Evolutionary conservation across 345 rosid genomes (phyloP).

Genomic region (Firmiana major): DNA sequence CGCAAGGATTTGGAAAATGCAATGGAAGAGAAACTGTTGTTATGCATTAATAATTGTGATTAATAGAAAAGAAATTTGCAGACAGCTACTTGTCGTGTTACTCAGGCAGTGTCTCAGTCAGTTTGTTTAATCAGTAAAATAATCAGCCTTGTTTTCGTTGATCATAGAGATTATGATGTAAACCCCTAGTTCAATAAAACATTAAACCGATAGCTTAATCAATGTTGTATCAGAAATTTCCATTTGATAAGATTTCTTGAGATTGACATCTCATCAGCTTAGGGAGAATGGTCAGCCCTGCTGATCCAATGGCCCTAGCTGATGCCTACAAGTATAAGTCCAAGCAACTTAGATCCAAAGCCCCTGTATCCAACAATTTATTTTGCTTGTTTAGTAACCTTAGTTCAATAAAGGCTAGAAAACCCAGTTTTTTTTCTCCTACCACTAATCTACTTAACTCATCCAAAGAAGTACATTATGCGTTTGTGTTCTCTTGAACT

Average conservation of each 20-base stretch:
- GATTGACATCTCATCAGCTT: constrained; percentile 19
- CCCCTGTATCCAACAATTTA: background rate
- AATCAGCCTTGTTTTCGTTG: background rate
- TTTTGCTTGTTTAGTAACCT: background rate
- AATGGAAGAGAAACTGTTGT: background rate
- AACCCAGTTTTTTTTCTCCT: too few species aligned
- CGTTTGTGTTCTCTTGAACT: too few species aligned
- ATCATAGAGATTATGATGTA: background rate
- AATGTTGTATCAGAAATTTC: background rate
- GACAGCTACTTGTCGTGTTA: background rate
- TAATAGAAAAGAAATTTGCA: background rate
- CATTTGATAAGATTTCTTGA: background rate
- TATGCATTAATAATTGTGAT: background rate
- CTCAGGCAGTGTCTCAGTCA: background rate
- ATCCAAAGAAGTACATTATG: too few species aligned
- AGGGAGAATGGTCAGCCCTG: background rate
- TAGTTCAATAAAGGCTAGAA: too few species aligned
- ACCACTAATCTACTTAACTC: too few species aligned
- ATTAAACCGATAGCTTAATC: background rate
- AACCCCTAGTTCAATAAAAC: background rate
- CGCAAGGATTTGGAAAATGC: background rate
- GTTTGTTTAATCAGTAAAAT: background rate
- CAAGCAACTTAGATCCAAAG: too few species aligned
- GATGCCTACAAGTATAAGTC: background rate
- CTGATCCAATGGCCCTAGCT: background rate